These are phyloP conservation scores for Teratosphaeria nubilosa DNA, from an alignment of 2,329 filamentous ascomycete species.

Conservation along the genomic window DNA sequence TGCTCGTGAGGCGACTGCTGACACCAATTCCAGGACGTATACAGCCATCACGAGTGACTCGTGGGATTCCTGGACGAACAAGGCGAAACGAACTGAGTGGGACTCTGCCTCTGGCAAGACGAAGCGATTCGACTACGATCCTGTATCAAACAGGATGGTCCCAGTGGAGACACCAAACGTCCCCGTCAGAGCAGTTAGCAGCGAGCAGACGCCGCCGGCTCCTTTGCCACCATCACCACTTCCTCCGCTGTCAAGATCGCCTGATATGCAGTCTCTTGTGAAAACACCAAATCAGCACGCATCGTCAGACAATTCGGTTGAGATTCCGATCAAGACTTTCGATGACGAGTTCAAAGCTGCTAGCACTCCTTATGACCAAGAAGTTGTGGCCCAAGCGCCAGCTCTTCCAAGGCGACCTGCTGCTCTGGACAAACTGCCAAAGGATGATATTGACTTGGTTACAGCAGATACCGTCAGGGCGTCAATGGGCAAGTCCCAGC, in stretches of 20 bases:
- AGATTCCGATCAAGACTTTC: constrained; percentile 11
- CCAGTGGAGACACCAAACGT: constrained; percentile 7
- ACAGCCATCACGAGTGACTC: constrained; percentile 18
- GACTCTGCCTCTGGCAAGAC: constrained; percentile 21
- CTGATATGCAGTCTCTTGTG: constrained; percentile 7
- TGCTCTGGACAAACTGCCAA: constrained; percentile 24
- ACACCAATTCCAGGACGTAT: constrained; percentile 2
- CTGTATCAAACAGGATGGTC: constrained; percentile 29
- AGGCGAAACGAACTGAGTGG: constrained; percentile 21
- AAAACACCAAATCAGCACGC: constrained; percentile 1
- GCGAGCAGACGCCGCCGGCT: not conserved
- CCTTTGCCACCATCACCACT: not conserved
- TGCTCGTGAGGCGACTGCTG: not conserved
- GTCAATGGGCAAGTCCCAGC: constrained; percentile 27
- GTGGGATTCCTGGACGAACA: constrained; percentile 24
- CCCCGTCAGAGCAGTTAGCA: not conserved
- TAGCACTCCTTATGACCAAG: not conserved
- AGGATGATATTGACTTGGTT: constrained; percentile 32
- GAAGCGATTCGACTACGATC: constrained; percentile 27
- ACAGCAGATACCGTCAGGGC: constrained; percentile 34
- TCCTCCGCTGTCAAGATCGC: not conserved
- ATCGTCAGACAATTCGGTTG: constrained; percentile 9
- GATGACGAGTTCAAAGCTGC: not conserved
- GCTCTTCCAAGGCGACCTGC: constrained; percentile 5
- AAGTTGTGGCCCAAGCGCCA: not conserved